Base-by-base conservation (phyloP, 139 green algal species). In the Micromonas commoda region DNA sequence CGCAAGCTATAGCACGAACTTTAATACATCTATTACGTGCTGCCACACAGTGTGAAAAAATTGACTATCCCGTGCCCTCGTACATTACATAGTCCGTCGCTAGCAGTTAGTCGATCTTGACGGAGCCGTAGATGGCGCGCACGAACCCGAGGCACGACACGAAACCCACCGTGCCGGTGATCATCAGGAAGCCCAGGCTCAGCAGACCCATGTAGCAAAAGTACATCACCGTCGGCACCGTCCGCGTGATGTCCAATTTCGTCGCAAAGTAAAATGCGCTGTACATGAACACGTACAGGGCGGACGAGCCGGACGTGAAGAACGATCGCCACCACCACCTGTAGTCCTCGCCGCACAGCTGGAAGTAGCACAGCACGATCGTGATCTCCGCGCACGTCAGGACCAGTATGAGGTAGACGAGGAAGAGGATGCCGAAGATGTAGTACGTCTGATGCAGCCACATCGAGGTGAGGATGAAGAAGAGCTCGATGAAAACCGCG, bases 401-500 rank as follows among this genome's bases (percentile, higher is more conserved):
- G 81, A 95, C 85, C 20, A 98, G 86, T 85, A 99, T 98, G 78
- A 95, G 63, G 63, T 96, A 96, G 23, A 99, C 95, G 4, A 99
- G 86, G 77, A 91, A 91, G 70, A 99, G 85, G 90, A 99, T 98
- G 45, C 95, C 95, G 80, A 98, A 98, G 66, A 97, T 88, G 87
- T 98, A 98, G 80, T 94, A 95, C 82, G 95, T 95, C 80, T 88
- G 84, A 80, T 97, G 91, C 68, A 97, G 91, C 94, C 95, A 99
- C 80, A 99, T 96, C 76, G 90, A 97, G 2, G 94, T 97, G 21
- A 99, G 89, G 86, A 98, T 98, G 89, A 98, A 99, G 86, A 98
- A 99, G 21, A 98, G 90, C 87, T 98, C 95, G 71, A 99, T 99
- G 90, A 99, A 99, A 20, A 99, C 95, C 0, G 95, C 95, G 45